Evolutionary conservation across 2,329 filamentous ascomycete species (phyloP).

Genomic region (Ophiostoma novo-ulmi): DNA sequence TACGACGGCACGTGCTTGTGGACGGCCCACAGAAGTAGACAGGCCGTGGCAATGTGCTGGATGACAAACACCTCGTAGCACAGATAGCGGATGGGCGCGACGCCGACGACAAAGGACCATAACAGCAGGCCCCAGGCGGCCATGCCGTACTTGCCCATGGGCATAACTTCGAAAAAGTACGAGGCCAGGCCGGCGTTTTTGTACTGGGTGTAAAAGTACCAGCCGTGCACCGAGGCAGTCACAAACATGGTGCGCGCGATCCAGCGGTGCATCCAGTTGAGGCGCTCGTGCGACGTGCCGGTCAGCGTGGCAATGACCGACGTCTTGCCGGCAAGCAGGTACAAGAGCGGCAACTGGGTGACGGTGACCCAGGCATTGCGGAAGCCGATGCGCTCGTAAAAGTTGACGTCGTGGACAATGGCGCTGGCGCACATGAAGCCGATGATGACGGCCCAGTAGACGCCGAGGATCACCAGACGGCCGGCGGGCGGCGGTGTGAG

Average conservation of each 20-base stretch:
- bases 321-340: conserved; percentile 56
- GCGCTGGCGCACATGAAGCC: conserved; percentile 52
- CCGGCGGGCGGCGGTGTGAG: conserved; percentile 55
- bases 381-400: conserved; percentile 61
- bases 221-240: conserved; percentile 64
- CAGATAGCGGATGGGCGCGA: conserved; percentile 60
- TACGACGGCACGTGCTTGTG: conserved; percentile 58
- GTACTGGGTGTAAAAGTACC: conserved; percentile 64
- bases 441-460: conserved; percentile 56
- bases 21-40: conserved; percentile 58
- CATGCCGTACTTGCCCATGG: conserved; percentile 61
- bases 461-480: conserved; percentile 48
- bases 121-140: conserved; percentile 61
- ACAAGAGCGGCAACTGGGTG: conserved; percentile 60
- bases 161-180: conserved; percentile 55
- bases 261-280: conserved; percentile 73
- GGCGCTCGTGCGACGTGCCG: conserved; percentile 61
- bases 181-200: conserved; percentile 54
- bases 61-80: conserved; percentile 65
- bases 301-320: conserved; percentile 56
- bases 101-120: conserved; percentile 60
- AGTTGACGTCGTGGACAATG: conserved; percentile 49
- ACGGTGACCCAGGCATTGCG: conserved; percentile 63
- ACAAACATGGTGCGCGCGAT: conserved; percentile 63
- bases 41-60: conserved; percentile 60